Conservation (phyloP, 2,329 filamentous ascomycete genomes). For the Aquanectria penicillioides region DNA sequence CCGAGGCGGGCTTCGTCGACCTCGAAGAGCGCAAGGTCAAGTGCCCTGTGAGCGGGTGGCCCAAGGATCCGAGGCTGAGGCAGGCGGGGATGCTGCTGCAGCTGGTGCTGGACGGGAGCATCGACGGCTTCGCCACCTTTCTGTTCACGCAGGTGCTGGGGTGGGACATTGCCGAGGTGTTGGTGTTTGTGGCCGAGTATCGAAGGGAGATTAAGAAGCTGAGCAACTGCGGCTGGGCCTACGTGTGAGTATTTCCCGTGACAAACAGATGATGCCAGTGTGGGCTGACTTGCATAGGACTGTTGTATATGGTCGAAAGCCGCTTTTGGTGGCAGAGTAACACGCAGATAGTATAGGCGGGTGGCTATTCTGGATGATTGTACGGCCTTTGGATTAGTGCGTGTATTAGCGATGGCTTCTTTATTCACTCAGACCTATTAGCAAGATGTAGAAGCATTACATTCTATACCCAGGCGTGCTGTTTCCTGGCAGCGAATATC, state of each 20-base stretch:
- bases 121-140: slow-evolving; percentile 44
- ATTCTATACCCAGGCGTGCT: too few species aligned
- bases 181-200: slow-evolving; percentile 37
- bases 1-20: slow-evolving; percentile 48
- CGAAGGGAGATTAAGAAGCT: slow-evolving; percentile 26
- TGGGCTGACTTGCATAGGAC: slow-evolving; percentile 17
- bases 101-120: slow-evolving; percentile 40
- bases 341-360: too few species aligned
- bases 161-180: slow-evolving; percentile 40
- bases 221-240: slow-evolving; percentile 25
- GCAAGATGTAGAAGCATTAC: too few species aligned
- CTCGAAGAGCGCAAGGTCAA: slow-evolving; percentile 47
- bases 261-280: background rate
- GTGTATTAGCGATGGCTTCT: too few species aligned
- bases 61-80: slow-evolving; percentile 53
- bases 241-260: slow-evolving; percentile 19
- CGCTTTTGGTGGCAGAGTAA: too few species aligned
- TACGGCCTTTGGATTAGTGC: too few species aligned
- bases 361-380: too few species aligned
- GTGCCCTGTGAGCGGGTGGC: slow-evolving; percentile 55
- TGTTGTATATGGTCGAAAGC: slow-evolving; percentile 32
- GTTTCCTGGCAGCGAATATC: too few species aligned
- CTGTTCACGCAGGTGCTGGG: slow-evolving; percentile 43
- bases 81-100: slow-evolving; percentile 51
- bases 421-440: too few species aligned